Conservation (phyloP, 805 yeast species). For the Candida quercuum region DNA sequence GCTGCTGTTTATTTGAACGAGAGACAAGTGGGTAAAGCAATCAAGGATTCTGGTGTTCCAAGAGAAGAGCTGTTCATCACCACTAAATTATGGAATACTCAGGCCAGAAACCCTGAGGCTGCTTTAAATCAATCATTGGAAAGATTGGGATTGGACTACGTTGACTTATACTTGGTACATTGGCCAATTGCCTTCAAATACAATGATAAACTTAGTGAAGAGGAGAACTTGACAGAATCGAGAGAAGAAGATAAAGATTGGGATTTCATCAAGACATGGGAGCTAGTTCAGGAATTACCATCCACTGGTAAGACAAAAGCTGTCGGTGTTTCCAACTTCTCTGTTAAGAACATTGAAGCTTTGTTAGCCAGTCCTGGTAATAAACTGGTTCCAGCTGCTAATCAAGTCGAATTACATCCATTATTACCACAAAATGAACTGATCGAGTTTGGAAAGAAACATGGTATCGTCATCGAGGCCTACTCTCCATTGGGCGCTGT, state of each 20-base stretch:
- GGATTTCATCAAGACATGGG: conserved; percentile 25
- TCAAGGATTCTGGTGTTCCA: conserved; percentile 50
- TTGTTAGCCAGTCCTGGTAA: conserved; percentile 10
- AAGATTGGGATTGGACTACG: conserved; percentile 66
- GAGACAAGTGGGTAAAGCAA: conserved; percentile 51
- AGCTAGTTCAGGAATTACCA: conserved; percentile 12
- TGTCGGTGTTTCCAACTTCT: conserved; percentile 21
- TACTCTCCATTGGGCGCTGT: conserved; percentile 17
- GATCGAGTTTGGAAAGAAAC: conserved; percentile 8
- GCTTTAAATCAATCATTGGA: conserved; percentile 56
- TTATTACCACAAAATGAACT: conserved; percentile 17
- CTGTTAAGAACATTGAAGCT: conserved; percentile 13
- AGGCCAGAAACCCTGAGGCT: conserved; percentile 37
- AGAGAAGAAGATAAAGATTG: conserved; percentile 37
- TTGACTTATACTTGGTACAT: conserved; percentile 74
- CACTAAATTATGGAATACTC: conserved; percentile 57
- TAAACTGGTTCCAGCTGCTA: conserved; percentile 14
- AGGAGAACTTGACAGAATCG: conserved; percentile 16
- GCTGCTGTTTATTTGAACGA: conserved; percentile 56
- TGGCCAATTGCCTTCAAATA: conserved; percentile 69
- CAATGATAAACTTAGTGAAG: conserved; percentile 44
- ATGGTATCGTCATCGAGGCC: conserved; percentile 14
- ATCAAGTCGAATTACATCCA: conserved; percentile 21
- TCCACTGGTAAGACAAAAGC: conserved; percentile 12
- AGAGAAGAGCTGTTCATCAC: conserved; percentile 65